Conservation (phyloP, 352 stramenopile genomes). For the Phytopythium kandeliae region DNA sequence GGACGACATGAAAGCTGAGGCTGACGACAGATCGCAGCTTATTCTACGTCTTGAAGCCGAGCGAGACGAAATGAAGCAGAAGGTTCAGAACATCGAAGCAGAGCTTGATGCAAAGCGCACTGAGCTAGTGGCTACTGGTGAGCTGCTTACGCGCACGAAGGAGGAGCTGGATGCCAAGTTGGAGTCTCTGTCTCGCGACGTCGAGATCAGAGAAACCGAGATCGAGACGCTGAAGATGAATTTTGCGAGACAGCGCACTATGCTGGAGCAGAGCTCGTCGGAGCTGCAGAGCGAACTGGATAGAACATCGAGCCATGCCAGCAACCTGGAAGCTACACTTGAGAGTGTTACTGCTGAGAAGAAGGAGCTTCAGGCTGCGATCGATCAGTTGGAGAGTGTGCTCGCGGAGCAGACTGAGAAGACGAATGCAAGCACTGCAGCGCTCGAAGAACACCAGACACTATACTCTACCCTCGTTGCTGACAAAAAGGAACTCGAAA, state of each 20-base stretch:
- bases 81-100: conserved; percentile 7
- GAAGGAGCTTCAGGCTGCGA: neutral
- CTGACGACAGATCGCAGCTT: conserved; percentile 8
- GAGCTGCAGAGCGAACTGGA: conserved; percentile 1
- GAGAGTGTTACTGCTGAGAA: neutral
- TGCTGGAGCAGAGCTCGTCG: neutral
- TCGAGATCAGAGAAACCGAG: conserved; percentile 2
- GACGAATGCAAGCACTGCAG: neutral
- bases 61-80: conserved; percentile 7
- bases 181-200: neutral
- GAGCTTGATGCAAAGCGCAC: conserved; percentile 9
- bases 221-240: neutral
- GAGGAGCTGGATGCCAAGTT: neutral
- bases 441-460: neutral
- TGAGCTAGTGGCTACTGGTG: neutral
- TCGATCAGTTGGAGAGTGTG: neutral
- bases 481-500: neutral
- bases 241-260: neutral
- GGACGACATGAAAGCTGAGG: conserved; percentile 11
- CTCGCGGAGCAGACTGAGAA: neutral
- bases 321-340: neutral
- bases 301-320: neutral
- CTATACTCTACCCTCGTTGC: neutral
- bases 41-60: neutral
- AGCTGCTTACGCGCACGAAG: neutral